Evolutionary conservation across 2,329 filamentous ascomycete genomes (phyloP).

Genomic region (Stachybotrys chlorohalonatus): DNA sequence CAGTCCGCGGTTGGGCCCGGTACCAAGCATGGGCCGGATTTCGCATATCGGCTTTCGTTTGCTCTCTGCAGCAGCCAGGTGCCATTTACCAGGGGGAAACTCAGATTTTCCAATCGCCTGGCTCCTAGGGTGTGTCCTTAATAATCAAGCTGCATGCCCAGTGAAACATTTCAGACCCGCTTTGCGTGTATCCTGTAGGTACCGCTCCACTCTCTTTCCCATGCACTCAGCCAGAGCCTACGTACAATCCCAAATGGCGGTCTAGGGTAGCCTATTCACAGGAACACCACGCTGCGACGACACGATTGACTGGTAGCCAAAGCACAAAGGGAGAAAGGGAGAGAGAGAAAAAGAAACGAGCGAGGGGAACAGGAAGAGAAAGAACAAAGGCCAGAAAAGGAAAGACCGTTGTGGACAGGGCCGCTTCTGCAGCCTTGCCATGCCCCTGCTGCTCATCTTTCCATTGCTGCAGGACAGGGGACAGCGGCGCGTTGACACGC

Average conservation of each 20-base stretch:
- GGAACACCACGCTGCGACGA: too few species aligned
- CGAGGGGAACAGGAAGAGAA: too few species aligned
- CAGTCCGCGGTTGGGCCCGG: background rate
- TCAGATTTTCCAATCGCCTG: background rate
- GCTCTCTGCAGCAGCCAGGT: background rate
- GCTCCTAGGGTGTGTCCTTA: background rate
- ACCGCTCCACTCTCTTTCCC: background rate
- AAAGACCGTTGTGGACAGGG: slow-evolving; percentile 5
- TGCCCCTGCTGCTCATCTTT: slow-evolving; percentile 6
- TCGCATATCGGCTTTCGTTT: background rate
- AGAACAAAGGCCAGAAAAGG: too few species aligned
- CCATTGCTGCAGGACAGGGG: background rate
- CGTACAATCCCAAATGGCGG: too few species aligned
- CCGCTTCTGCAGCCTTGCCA: slow-evolving; percentile 15
- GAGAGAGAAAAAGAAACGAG: too few species aligned
- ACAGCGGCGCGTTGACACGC: background rate
- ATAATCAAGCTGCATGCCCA: background rate
- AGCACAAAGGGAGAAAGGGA: too few species aligned
- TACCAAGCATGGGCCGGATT: background rate
- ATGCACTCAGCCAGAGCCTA: background rate
- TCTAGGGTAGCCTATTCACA: too few species aligned
- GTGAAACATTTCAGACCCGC: background rate
- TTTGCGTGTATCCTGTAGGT: background rate
- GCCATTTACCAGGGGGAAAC: background rate
- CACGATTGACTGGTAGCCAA: too few species aligned